Base-by-base conservation (phyloP, 495 filamentous ascomycete species). In the Aspergillus affinis region DNA sequence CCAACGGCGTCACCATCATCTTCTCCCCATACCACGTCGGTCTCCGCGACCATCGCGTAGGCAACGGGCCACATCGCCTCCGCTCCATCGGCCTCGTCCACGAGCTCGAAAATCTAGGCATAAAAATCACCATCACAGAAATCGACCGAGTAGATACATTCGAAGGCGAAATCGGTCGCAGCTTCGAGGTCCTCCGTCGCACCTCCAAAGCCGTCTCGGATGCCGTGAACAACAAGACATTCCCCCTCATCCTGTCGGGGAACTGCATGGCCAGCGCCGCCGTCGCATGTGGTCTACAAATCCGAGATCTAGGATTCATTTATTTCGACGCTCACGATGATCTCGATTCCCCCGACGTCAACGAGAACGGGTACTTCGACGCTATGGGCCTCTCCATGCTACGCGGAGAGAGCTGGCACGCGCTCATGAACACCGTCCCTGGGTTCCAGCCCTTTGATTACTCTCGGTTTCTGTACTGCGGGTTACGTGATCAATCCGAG, bases 251-350 rank as follows among this genome's bases (percentile, higher is more conserved):
- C 21, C 49, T 71, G n/a, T 66, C 68, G 0, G 68, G 65, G 0
- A 68, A 68, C 27, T 71, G 68, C 56, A 66, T 64, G 59, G 65
- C 68, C 26, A 65, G 54, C 30, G 63, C 58, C 0, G 68, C 51
- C 6, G 68, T 60, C 1, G 67, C 67, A 8, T 70, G 67, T 51
- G 67, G 67, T 0, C 47, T 70, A 6, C 23, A 44, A 20, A 48
- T 27, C n/a, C 17, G 59, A 13, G 67, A 70, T 23, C 50, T 70
- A 17, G 46, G 13, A 0, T 70, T 67, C 26, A 61, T 70, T 12
- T 70, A 67, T 26, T 70, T 70, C 47, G 65, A 70, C 20, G 65
- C 62, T 6, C 68, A 70, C 50, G 68, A 70, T 47, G 67, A 70
- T 41, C 63, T 70, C 19, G 68, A 70, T 46, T 70, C 65, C 0